Evolutionary conservation across 331 rosid genomes (phyloP), one percentile per base, ranked within the genome.

Genomic region (Pyrus hybrid): DNA sequence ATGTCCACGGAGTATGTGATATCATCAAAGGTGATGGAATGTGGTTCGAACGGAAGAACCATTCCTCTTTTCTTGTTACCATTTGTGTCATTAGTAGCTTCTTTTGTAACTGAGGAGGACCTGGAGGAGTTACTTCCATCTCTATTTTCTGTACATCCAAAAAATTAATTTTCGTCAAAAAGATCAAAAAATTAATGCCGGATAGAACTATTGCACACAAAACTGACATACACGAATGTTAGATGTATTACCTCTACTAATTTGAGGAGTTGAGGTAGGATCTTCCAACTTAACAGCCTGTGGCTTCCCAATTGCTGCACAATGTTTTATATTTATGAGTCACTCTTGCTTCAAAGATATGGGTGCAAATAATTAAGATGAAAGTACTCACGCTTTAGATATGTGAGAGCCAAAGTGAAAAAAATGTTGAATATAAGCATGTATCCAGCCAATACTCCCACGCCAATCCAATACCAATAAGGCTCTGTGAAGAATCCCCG

Each of bases 31-130:
- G 86, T 76, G 79, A 88, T 86, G 63, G 86, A 85, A 80, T 84
- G 81, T 26, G 96, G 87, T 58, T 90, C 87, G 75, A 86, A 90
- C 21, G 96, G 93, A 83, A 90, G 91, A 77, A 83, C 63, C 89
- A 88, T 88, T 79, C 93, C 93, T 83, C 83, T 81, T 72, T 75
- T 88, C 66, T 30, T 82, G 64, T 69, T 70, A 58, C 68, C 68
- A 9, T 25, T 25, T 3, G 35, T 28, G 21, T 22, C 53, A 21
- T 53, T 37, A 54, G 37, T 43, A 54, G 51, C 67, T 53, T 67
- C 73, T 21, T 17, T 53, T 47, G 4, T 56, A 18, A 12, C 29
- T 54, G 65, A 33, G n/a, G 73, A 45, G 23, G 73, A 69, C 58
- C 60, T 11, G 30, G 26, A 35, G 17, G 72, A 16, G 29, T 4